Conservation (phyloP, 352 stramenopile genomes). For the Thalassiosira gravida region DNA sequence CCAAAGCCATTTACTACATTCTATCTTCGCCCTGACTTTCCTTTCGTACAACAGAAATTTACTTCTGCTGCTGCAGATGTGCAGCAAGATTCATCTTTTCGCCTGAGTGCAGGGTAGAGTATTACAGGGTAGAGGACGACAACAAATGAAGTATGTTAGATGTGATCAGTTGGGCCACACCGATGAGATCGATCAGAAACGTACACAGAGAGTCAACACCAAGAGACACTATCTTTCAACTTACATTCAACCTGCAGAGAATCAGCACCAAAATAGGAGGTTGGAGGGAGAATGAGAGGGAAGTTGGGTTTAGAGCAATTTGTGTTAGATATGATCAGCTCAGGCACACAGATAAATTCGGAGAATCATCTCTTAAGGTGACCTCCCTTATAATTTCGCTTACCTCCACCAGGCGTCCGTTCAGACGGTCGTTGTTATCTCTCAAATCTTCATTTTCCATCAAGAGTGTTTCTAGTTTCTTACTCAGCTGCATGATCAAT, state of each 20-base stretch:
- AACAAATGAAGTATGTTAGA: neutral
- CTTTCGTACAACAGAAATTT: neutral
- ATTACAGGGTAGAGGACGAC: neutral
- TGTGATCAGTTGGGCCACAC: slow-evolving; percentile 2
- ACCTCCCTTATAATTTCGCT: no score
- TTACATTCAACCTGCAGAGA: slow-evolving; percentile 70
- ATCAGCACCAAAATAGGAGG: slow-evolving; percentile 49
- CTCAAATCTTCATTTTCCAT: slow-evolving; percentile 87
- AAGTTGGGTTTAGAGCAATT: no score
- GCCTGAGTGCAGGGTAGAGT: neutral
- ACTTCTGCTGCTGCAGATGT: neutral
- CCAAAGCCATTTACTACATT: neutral
- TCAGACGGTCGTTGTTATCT: slow-evolving; percentile 85
- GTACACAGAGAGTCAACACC: slow-evolving; percentile 53
- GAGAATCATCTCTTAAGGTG: no score
- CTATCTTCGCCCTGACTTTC: neutral
- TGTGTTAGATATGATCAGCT: no score
- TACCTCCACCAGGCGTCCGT: slow-evolving; percentile 69
- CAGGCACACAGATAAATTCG: no score
- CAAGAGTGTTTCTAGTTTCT: slow-evolving; percentile 86
- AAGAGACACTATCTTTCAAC: slow-evolving; percentile 17
- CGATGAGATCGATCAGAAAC: slow-evolving; percentile 14
- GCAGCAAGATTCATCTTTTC: slow-evolving; percentile 4
- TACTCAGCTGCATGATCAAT: slow-evolving; percentile 87
- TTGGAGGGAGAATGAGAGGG: neutral